phyloP scores from a whole-genome alignment of 805 yeast genomes.

The Suhomyces faveliae region DNA sequence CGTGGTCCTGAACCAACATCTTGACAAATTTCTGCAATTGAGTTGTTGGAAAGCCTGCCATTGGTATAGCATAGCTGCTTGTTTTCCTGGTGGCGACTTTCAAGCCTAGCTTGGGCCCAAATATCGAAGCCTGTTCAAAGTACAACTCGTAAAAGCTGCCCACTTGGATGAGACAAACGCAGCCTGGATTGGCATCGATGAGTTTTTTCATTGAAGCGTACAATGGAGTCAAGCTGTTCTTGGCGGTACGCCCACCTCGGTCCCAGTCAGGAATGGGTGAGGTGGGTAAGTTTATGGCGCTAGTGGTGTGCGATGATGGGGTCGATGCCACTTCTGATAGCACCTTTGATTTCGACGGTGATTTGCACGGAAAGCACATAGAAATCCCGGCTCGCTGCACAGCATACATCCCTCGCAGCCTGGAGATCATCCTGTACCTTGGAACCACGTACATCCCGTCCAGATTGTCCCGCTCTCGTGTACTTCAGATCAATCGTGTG shows the following conservation, averaged over 20 bases:
- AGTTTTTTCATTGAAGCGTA: constrained; percentile 32
- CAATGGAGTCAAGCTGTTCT: constrained; percentile 33
- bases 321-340: neutral
- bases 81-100: constrained; percentile 61
- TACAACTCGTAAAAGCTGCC: constrained; percentile 88
- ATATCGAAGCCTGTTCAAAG: constrained; percentile 79
- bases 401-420: neutral
- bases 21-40: constrained; percentile 73
- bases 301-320: neutral
- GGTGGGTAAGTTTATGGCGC: neutral
- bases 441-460: neutral
- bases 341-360: constrained; percentile 1
- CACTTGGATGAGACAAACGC: constrained; percentile 61
- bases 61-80: constrained; percentile 50
- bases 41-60: constrained; percentile 87
- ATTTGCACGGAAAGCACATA: neutral
- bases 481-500: no score
- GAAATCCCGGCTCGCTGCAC: neutral
- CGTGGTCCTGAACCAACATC: constrained; percentile 66
- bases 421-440: neutral
- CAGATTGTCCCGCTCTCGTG: no score
- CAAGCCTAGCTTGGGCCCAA: constrained; percentile 68
- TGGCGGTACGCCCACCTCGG: constrained; percentile 37
- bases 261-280: constrained; percentile 30
- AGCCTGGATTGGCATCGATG: constrained; percentile 35